Evolutionary conservation across 2,329 filamentous ascomycete genomes (phyloP), one percentile per base, ranked within the genome.

Genomic region (Balansia obtecta): DNA sequence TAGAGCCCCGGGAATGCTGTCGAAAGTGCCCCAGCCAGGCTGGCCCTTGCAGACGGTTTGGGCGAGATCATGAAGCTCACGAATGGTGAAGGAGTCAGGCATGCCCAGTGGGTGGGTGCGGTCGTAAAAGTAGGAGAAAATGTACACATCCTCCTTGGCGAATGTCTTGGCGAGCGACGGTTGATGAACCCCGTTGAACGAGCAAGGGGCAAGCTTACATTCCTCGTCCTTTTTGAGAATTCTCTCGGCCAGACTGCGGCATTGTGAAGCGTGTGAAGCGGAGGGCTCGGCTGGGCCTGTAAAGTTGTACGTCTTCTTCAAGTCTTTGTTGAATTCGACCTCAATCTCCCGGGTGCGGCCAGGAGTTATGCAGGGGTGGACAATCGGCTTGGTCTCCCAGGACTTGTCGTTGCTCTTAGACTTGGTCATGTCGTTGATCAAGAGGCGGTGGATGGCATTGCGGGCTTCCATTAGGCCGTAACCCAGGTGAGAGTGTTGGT

Each of bases 81-180:
- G 80, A 34, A 98, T 73, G 1, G 90, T 96, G 69, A 97, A 98
- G 6, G 86, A 90, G 58, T 95, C 89, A n/a, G 94, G 93, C 89
- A 98, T 97, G 57, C 94, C 94, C 11, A 98, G 80, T 4, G 89
- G 88, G 66, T 87, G 80, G 22, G 87, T 94, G 61, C 94, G 90
- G 73, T 98, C 93, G 71, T 86, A 96, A 71, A 98, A 98, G 77
- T 95, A 98, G 32, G 88, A 95, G 70, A 98, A 91, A 59, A 97
- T 88, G 71, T 91, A 98, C 39, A 97, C 81, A 61, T 96, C 90
- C 68, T 97, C 91, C 55, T 77, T 79, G 27, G 87, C 74, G 62
- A 98, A 98, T 0, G 93, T 98, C 76, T 95, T 95, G 58, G 82
- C 83, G 45, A 98, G 77, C 20, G 86, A 84, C 10, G 93, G 93